Evolutionary conservation across 179 eudicot species (phyloP).

Genomic region (Actinidia arguta): DNA sequence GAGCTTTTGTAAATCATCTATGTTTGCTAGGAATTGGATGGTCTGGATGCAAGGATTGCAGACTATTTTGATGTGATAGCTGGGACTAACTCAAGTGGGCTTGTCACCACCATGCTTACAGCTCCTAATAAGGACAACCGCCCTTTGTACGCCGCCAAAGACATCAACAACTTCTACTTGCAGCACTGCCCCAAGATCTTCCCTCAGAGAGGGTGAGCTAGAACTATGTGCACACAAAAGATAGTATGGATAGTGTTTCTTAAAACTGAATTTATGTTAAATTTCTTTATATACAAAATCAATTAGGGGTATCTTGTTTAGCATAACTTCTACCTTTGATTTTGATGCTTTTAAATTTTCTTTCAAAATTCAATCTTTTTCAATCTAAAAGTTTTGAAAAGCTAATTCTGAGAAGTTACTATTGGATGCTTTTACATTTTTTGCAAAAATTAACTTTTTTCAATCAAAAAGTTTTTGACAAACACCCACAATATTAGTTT

Average conservation of each 20-base stretch:
- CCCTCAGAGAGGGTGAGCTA: conserved; percentile 40
- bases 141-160: conserved; percentile 55
- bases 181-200: conserved; percentile 59
- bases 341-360: background rate
- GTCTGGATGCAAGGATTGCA: conserved; percentile 57
- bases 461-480: too few species aligned
- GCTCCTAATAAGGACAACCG: conserved; percentile 62
- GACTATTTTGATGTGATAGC: conserved; percentile 75
- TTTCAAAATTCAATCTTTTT: background rate
- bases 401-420: too few species aligned
- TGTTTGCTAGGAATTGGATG: conserved; percentile 48
- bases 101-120: conserved; percentile 62
- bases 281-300: too few species aligned
- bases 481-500: too few species aligned
- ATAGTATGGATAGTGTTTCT: background rate
- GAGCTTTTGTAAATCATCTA: background rate
- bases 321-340: too few species aligned
- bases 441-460: too few species aligned
- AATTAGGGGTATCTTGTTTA: too few species aligned
- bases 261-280: too few species aligned
- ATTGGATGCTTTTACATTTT: too few species aligned
- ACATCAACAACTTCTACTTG: conserved; percentile 51
- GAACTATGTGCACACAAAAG: background rate
- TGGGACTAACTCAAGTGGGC: conserved; percentile 78
- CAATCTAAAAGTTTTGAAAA: too few species aligned